Evolutionary conservation across 164 flowering plant genomes (phyloP).

Genomic region (Buxus sempervirens): DNA sequence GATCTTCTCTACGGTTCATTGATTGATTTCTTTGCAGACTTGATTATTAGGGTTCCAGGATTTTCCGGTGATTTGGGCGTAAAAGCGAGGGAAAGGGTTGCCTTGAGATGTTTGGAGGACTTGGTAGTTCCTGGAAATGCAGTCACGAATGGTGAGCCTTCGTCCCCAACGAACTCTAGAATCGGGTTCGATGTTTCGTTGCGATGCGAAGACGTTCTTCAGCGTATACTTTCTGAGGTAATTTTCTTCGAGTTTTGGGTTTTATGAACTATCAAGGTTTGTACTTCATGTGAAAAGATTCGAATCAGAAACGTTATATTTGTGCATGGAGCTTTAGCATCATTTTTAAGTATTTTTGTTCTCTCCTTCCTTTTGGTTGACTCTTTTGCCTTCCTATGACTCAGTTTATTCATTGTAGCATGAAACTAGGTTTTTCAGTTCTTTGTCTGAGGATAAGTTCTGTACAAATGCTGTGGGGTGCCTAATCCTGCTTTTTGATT

Average conservation of each 20-base stretch:
- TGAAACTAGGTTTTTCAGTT: no score
- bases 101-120: conserved; percentile 53
- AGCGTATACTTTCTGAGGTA: conserved; percentile 35
- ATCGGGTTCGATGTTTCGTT: conserved; percentile 26
- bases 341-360: no score
- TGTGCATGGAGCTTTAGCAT: no score
- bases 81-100: conserved; percentile 42
- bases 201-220: conserved; percentile 43
- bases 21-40: conserved; percentile 28
- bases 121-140: conserved; percentile 14
- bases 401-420: no score
- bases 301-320: no score
- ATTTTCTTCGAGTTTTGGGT: conserved; percentile 1
- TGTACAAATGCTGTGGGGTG: no score
- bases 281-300: no score
- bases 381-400: no score
- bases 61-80: conserved; percentile 23
- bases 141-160: background rate
- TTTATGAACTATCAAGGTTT: background rate
- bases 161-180: conserved; percentile 6
- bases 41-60: conserved; percentile 33
- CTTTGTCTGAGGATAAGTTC: no score
- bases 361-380: no score
- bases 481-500: no score
- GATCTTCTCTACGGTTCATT: background rate